Evolutionary conservation across 1,139 yeast genomes (phyloP).

Genomic region (Yamadazyma spencermartinsiae): DNA sequence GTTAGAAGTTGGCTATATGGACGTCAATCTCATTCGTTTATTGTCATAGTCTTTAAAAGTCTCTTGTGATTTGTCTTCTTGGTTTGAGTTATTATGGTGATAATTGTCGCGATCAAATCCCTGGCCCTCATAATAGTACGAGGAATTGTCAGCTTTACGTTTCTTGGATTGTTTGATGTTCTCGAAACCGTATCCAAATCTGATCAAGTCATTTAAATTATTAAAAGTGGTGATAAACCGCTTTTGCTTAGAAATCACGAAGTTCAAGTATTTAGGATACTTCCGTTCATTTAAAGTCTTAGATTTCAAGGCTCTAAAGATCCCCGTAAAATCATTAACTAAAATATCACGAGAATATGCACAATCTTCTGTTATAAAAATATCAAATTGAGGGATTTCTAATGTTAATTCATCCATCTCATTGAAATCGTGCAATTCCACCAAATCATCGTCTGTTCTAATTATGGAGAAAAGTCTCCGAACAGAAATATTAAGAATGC

Average conservation of each 20-base stretch:
- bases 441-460: slow-evolving; percentile 29
- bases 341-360: slow-evolving; percentile 31
- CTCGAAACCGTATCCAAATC: slow-evolving; percentile 25
- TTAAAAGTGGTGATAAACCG: slow-evolving; percentile 37
- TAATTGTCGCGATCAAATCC: not conserved
- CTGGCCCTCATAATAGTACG: no score
- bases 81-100: not conserved
- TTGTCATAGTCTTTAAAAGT: not conserved
- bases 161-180: slow-evolving; percentile 4
- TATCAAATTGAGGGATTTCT: slow-evolving; percentile 31
- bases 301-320: slow-evolving; percentile 29
- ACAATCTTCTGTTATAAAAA: slow-evolving; percentile 43
- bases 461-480: slow-evolving; percentile 28
- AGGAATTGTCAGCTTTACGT: not conserved
- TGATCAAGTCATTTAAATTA: slow-evolving; percentile 24
- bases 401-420: slow-evolving; percentile 33
- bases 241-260: slow-evolving; percentile 26
- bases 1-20: not conserved
- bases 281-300: slow-evolving; percentile 14
- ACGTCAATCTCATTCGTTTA: not conserved
- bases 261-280: slow-evolving; percentile 23
- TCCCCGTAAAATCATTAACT: slow-evolving; percentile 32
- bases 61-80: not conserved
- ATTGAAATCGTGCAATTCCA: slow-evolving; percentile 26
- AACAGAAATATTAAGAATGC: slow-evolving; percentile 20